A percentile compares a stretch with the other conserved stretches of the same genome.
Conservation (phyloP, 768 basidiomycete species). For the Mycena albidolilacea region DNA sequence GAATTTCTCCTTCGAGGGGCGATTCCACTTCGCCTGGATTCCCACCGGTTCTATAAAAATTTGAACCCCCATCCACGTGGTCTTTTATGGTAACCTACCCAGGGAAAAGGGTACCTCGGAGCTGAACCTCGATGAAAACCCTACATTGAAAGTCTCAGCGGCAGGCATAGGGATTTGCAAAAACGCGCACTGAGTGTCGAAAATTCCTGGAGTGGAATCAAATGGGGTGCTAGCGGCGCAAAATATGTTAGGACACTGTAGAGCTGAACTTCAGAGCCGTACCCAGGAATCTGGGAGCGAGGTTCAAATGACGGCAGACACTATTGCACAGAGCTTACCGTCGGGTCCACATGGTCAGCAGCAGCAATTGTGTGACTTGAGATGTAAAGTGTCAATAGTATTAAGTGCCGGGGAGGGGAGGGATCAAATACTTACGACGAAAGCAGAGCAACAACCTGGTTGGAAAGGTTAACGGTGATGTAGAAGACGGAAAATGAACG, state of each 20-base stretch:
- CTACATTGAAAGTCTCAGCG: too few relatives aligned
- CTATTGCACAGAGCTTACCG: constrained; percentile 13
- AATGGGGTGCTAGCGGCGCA: constrained; percentile 52
- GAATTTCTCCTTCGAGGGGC: constrained; percentile 39
- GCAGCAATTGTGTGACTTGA: constrained; percentile 46
- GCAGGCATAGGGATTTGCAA: too few relatives aligned
- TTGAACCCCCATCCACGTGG: too few relatives aligned
- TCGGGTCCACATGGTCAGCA: constrained; percentile 51
- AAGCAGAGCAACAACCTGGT: constrained; percentile 45
- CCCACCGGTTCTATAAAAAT: constrained; percentile 17
- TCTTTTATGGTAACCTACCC: constrained; percentile 29
- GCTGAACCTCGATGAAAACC: constrained; percentile 51
- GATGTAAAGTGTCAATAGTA: too few relatives aligned
- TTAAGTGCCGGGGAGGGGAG: too few relatives aligned
- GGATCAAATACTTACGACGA: constrained; percentile 45
- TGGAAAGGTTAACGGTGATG: background rate
- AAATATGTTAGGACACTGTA: background rate
- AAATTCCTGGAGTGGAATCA: constrained; percentile 57
- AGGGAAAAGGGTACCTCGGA: constrained; percentile 46
- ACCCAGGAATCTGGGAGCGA: constrained; percentile 33
- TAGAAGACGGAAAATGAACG: constrained; percentile 26
- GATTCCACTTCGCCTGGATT: constrained; percentile 43
- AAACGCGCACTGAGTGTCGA: too few relatives aligned
- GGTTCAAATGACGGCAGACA: constrained; percentile 28
- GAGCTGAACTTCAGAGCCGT: constrained; percentile 20